Evolutionary conservation across 2,329 filamentous ascomycete genomes (phyloP).

Genomic region (Drechslerella dactyloides): DNA sequence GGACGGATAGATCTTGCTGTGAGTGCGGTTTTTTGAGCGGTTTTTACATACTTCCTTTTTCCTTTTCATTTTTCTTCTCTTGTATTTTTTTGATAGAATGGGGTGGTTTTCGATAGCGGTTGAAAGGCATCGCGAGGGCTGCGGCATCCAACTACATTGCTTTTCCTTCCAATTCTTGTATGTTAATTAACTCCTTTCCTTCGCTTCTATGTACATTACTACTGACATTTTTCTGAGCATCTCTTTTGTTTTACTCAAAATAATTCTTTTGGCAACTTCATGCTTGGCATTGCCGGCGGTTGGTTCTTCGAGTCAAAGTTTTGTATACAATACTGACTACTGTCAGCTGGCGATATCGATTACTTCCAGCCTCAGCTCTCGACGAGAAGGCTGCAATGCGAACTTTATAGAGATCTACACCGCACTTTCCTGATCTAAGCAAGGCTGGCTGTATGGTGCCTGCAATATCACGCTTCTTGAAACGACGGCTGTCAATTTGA

Average conservation of each 20-base stretch:
- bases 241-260: neutral
- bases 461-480: slow-evolving; percentile 1
- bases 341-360: too few relatives aligned
- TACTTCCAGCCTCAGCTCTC: neutral
- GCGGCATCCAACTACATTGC: too few relatives aligned
- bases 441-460: neutral
- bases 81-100: neutral
- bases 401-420: neutral
- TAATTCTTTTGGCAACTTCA: too few relatives aligned
- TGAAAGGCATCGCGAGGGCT: too few relatives aligned
- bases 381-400: neutral
- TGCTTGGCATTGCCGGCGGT: too few relatives aligned
- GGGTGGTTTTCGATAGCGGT: neutral
- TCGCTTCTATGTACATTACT: neutral
- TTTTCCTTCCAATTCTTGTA: neutral
- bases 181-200: neutral
- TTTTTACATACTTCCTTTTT: too few relatives aligned
- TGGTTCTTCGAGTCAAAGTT: too few relatives aligned
- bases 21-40: neutral
- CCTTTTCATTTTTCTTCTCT: too few relatives aligned
- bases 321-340: too few relatives aligned
- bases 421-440: neutral
- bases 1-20: neutral
- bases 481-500: slow-evolving; percentile 2
- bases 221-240: neutral